Evolutionary conservation across 1,284 basidiomycete species (phyloP).

Genomic region (Cystobasidium slooffiae): DNA sequence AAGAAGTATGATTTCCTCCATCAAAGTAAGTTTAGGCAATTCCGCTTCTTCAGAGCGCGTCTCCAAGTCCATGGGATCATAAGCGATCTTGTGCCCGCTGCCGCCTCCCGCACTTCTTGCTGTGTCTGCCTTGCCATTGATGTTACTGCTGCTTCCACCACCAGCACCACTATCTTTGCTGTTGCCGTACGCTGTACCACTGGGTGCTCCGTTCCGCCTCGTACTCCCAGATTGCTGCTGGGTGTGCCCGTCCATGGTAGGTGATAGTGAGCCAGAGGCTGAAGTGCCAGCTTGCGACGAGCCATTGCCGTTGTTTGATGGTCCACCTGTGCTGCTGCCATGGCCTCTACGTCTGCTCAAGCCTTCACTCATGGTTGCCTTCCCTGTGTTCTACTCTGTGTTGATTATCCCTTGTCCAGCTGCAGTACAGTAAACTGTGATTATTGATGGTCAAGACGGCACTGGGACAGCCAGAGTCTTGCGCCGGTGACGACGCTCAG

Average conservation of each 20-base stretch:
- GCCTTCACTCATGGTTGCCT: slow-evolving; percentile 30
- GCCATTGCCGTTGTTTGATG: slow-evolving; percentile 1
- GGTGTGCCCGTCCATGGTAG: slow-evolving; percentile 17
- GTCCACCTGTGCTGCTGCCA: not conserved
- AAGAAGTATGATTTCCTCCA: slow-evolving; percentile 93
- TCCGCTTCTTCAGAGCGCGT: slow-evolving; percentile 70
- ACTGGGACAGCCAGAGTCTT: too few relatives aligned
- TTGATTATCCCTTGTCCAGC: not conserved
- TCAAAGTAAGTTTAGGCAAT: slow-evolving; percentile 84
- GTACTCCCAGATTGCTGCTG: not conserved
- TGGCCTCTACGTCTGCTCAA: slow-evolving; percentile 33
- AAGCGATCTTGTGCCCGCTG: slow-evolving; percentile 72
- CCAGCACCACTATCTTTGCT: not conserved
- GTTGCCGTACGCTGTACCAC: not conserved
- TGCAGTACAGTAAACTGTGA: too few relatives aligned
- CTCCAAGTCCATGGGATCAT: slow-evolving; percentile 87
- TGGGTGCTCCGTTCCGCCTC: not conserved
- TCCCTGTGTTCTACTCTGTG: not conserved
- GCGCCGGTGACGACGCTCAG: too few relatives aligned
- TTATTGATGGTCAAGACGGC: too few relatives aligned
- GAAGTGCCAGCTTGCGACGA: not conserved
- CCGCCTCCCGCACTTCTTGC: not conserved
- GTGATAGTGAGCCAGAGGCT: not conserved
- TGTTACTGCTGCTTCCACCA: slow-evolving; percentile 7
- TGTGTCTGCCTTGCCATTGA: not conserved